Evolutionary conservation across 768 basidiomycete species (phyloP).

Genomic region (Termitomyces sp.): DNA sequence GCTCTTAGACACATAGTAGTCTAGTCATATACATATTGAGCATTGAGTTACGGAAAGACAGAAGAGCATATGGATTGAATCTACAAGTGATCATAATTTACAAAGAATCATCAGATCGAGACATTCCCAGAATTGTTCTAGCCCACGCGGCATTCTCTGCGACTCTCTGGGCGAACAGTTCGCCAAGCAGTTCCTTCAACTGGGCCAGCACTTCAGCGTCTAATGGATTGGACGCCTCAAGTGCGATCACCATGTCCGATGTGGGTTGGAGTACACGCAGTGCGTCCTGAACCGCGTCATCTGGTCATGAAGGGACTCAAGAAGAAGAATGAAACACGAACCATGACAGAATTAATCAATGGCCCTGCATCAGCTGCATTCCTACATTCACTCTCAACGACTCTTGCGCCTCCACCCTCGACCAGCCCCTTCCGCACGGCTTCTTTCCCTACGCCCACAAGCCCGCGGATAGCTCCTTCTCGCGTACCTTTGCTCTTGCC

Average conservation of each 20-base stretch:
- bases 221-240: conserved; percentile 41
- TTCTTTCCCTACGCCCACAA: conserved; percentile 81
- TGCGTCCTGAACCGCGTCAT: conserved; percentile 40
- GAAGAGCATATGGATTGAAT: background rate
- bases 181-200: conserved; percentile 52
- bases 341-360: conserved; percentile 59
- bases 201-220: conserved; percentile 43
- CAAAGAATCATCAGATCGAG: conserved; percentile 7
- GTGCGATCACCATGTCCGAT: conserved; percentile 51
- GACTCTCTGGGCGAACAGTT: conserved; percentile 54
- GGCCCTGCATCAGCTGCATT: conserved; percentile 30
- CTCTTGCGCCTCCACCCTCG: conserved; percentile 72
- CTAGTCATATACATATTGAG: background rate
- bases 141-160: conserved; percentile 62
- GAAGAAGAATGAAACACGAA: conserved; percentile 21
- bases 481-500: conserved; percentile 75
- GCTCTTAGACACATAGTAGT: too few species aligned
- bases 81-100: background rate
- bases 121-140: conserved; percentile 42
- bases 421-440: conserved; percentile 79
- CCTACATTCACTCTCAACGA: conserved; percentile 63
- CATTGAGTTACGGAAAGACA: background rate
- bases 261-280: conserved; percentile 51
- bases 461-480: conserved; percentile 85
- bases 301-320: background rate